Base-by-base conservation (phyloP, 2,329 filamentous ascomycete species). In the Capronia americana region DNA sequence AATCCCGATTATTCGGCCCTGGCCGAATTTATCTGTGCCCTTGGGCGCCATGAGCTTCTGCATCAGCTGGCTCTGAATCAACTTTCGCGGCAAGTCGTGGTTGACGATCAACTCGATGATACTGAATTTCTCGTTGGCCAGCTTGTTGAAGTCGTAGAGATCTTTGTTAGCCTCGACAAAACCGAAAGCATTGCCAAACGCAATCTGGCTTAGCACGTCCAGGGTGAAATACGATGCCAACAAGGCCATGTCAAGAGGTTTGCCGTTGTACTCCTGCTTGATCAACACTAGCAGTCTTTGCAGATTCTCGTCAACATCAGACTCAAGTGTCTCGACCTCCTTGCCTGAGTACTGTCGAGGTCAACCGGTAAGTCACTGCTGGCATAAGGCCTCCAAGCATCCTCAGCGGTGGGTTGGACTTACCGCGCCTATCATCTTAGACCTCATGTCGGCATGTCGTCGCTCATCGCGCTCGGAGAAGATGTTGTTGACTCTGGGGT, bases 21-120 rank as follows among this genome's bases (percentile, higher is more conserved):
- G 28, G 20, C 70, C 70, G n/a, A 58, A 55, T 32, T 68, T 63
- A 44, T 70, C 69, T 12, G 67, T 66, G 10, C 61, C 54, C 62
- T 68, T 72, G 1, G 70, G 70, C 10, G 32, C 55, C 23, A 57
- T 30, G 11, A 48, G 38, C 3, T 23, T 41, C n/a, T 57, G 38
- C 64, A 72, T 66, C 14, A 66, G 12, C 30, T 28, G 59, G 57
- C 61, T 69, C 17, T 55, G 20, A 2, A 69, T 55, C 12, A 69
- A 55, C 4, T 4, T 14, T 17, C 24, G 65, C 2, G 71, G 46
- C 4, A 34, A 48, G 6, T 63, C 61, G 34, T 38, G 14, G 32
- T 70, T 71, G 38, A 59, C 41, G 14, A 51, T 26, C n/a, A 69
- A 51, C 38, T 71, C 68, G n/a, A 71, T 48, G n/a, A 72, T 48